phyloP scores from a whole-genome alignment of 306 rosid species.

The Morella rubra region DNA sequence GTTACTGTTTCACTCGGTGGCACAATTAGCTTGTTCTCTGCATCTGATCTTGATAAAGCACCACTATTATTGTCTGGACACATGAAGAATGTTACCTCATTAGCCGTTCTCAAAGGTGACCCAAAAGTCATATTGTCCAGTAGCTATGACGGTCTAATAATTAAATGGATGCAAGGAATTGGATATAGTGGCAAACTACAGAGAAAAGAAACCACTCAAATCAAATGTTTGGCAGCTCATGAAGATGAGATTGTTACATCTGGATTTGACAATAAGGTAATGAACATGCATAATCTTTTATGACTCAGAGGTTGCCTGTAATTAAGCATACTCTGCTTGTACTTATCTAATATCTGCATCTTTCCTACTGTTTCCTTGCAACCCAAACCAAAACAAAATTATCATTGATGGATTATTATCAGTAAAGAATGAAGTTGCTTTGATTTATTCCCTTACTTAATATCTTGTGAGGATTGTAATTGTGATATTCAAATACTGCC shows the following conservation, averaged over 20 bases:
- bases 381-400: not conserved
- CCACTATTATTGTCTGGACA: conserved; percentile 77
- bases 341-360: not conserved
- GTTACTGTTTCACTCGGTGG: conserved; percentile 95
- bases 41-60: conserved; percentile 76
- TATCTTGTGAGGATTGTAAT: not conserved
- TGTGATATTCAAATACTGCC: not conserved
- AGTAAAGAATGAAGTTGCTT: not conserved
- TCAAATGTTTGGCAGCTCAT: conserved; percentile 75
- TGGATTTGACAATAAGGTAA: conserved; percentile 88
- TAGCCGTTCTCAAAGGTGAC: conserved; percentile 64
- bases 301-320: not conserved
- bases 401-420: not conserved
- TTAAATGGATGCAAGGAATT: conserved; percentile 86
- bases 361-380: not conserved
- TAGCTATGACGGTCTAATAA: conserved; percentile 90
- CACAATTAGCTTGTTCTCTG: conserved; percentile 65
- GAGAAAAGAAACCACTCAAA: conserved; percentile 82
- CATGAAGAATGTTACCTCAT: conserved; percentile 83
- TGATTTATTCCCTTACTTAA: not conserved
- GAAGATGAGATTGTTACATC: conserved; percentile 79
- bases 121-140: conserved; percentile 75
- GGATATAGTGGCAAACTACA: conserved; percentile 83
- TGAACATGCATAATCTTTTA: conserved; percentile 17
- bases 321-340: not conserved